Base-by-base conservation (phyloP, 202 grass and related monocot genomes). In the Miscanthus sacchariflorus region DNA sequence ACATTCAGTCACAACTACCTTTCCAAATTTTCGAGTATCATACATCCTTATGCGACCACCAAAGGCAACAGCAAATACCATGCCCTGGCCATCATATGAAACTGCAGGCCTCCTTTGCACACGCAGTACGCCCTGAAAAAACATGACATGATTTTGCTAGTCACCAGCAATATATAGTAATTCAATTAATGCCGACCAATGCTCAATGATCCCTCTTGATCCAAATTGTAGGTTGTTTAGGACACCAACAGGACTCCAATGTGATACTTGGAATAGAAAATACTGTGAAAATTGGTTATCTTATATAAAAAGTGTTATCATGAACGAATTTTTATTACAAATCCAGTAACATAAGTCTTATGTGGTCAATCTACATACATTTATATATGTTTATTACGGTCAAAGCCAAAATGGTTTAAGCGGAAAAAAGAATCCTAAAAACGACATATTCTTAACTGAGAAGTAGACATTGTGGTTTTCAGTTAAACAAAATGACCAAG, bases 11-110 rank as follows among this genome's bases (percentile, higher is more conserved):
- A 64, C 35, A 73, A 72, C 4, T 72, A 99, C 93, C 97, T 93
- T 96, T 87, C 93, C 94, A 88, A 95, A 95, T 76, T 92, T 95
- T 50, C 94, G 88, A 75, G 82, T 78, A 90, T 99, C 97, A 88
- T 95, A 99, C 90, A 99, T 86, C 63, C 94, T 89, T 69, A 96
- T 77, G 21, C 77, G 77, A 52, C 94, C 90, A 90, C 91, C 90
- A 78, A 88, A 96, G 13, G 94, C 94, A 69, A 99, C 76, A 77
- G 82, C 97, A 90, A 99, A 99, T 81, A 93, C 81, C 87, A 96
- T 86, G 35, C 97, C 97, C 91, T 99, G 97, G 48, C 93, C 93
- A 88, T 99, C 94, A 89, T 90, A 96, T 9, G 97, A 99, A 89
- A 99, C 93, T 74, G 97, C 90, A 70, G 97, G 97, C 49, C 93